Conservation (phyloP, 2,329 filamentous ascomycete genomes). For the Aspergillus intermedius region DNA sequence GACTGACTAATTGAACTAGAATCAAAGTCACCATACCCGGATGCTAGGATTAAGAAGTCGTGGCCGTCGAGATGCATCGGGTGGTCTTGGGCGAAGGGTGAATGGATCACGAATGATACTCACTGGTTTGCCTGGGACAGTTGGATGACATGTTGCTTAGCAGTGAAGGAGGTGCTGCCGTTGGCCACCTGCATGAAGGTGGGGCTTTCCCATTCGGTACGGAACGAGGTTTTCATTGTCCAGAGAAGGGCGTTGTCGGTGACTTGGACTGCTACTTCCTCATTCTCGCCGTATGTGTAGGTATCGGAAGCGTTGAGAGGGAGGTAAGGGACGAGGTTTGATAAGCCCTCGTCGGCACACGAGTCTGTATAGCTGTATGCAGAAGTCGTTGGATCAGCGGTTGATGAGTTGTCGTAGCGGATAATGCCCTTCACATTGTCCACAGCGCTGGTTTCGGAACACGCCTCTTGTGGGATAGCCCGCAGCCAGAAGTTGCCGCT, state of each 20-base stretch:
- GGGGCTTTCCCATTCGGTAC: slow-evolving; percentile 25
- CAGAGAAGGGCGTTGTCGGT: not conserved
- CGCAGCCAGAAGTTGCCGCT: slow-evolving; percentile 20
- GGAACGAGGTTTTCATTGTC: slow-evolving; percentile 12
- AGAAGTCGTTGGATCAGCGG: slow-evolving; percentile 11
- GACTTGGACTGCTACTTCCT: not conserved
- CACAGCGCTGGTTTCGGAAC: slow-evolving; percentile 34
- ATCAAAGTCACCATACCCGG: slow-evolving; percentile 35
- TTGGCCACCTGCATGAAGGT: slow-evolving; percentile 21
- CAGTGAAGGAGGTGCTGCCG: slow-evolving; percentile 10
- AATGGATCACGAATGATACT: slow-evolving; percentile 22
- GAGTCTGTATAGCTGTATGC: slow-evolving; percentile 13
- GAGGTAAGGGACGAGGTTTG: slow-evolving; percentile 19
- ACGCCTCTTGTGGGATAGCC: slow-evolving; percentile 39
- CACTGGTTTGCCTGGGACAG: slow-evolving; percentile 21
- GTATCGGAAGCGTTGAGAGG: slow-evolving; percentile 5
- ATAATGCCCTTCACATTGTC: slow-evolving; percentile 48
- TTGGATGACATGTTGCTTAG: slow-evolving; percentile 16
- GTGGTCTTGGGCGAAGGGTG: slow-evolving; percentile 32
- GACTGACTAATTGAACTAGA: slow-evolving; percentile 4
- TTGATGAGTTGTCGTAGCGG: slow-evolving; percentile 28
- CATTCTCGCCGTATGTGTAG: not conserved
- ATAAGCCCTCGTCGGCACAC: slow-evolving; percentile 22
- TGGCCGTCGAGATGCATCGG: slow-evolving; percentile 66
- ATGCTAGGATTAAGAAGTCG: slow-evolving; percentile 62